Evolutionary conservation across 331 rosid genomes (phyloP).

Genomic region (Prunus yedoensis): DNA sequence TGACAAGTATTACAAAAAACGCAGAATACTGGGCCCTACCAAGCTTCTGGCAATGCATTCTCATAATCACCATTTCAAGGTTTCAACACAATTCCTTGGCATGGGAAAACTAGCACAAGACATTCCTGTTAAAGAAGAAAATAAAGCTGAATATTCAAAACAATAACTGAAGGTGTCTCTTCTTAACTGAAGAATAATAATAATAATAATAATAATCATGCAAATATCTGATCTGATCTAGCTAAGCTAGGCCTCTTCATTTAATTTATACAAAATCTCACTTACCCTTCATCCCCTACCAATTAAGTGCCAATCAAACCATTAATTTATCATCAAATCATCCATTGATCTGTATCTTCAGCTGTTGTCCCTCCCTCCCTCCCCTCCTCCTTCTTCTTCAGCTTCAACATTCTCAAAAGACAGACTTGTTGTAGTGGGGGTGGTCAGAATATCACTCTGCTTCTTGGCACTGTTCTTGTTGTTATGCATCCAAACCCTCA

Average conservation of each 20-base stretch:
- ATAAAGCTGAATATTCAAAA: background rate
- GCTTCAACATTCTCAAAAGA: conserved; percentile 24
- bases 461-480: conserved; percentile 44
- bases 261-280: conserved; percentile 6
- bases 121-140: background rate
- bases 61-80: too few species aligned
- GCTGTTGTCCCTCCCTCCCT: background rate
- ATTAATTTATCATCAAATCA: too few species aligned
- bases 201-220: background rate
- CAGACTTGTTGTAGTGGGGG: background rate
- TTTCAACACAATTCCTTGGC: too few species aligned
- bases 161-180: background rate
- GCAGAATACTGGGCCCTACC: too few species aligned
- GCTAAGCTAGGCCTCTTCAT: conserved; percentile 6
- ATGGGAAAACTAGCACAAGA: too few species aligned
- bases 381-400: conserved; percentile 8
- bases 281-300: background rate
- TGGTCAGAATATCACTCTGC: conserved; percentile 7
- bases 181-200: background rate
- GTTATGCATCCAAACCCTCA: conserved; percentile 62
- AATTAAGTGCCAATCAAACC: too few species aligned
- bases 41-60: too few species aligned
- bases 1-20: too few species aligned
- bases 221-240: background rate
- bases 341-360: background rate